phyloP scores from a whole-genome alignment of 2,329 filamentous ascomycete genomes.

The Fusarium nurragi region DNA sequence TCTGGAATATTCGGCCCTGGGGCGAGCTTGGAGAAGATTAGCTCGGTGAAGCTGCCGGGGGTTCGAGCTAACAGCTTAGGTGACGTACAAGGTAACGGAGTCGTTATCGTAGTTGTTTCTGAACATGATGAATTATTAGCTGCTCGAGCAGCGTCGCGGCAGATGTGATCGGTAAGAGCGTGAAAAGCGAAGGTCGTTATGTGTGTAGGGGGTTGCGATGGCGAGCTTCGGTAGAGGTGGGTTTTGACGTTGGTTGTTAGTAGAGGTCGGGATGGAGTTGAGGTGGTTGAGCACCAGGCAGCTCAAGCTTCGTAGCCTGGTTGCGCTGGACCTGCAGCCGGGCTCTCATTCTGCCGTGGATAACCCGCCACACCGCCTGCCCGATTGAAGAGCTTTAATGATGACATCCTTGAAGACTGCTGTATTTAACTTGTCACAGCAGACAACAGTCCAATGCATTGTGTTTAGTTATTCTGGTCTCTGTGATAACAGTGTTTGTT shows the following conservation, averaged over 20 bases:
- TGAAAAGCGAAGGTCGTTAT: slow-evolving; percentile 6
- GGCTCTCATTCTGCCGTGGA: slow-evolving; percentile 33
- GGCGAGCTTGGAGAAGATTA: slow-evolving; percentile 75
- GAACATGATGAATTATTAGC: slow-evolving; percentile 73
- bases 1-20: slow-evolving; percentile 99
- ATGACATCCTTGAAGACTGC: slow-evolving; percentile 6
- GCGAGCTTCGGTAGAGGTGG: slow-evolving; percentile 32
- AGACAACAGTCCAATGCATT: not conserved
- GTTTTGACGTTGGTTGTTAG: slow-evolving; percentile 24
- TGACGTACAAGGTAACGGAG: slow-evolving; percentile 94
- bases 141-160: slow-evolving; percentile 38
- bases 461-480: not conserved
- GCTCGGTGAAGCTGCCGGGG: slow-evolving; percentile 31
- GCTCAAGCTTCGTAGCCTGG: slow-evolving; percentile 51
- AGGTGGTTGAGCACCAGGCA: slow-evolving; percentile 48
- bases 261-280: slow-evolving; percentile 37
- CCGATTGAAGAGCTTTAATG: slow-evolving; percentile 24
- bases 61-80: slow-evolving; percentile 30
- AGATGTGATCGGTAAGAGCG: slow-evolving; percentile 9
- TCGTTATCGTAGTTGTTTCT: slow-evolving; percentile 99
- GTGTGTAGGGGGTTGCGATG: slow-evolving; percentile 27
- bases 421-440: not conserved
- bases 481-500: not conserved
- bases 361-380: slow-evolving; percentile 43
- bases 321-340: slow-evolving; percentile 25